Base-by-base conservation (phyloP, 2,329 filamentous ascomycete species). In the Conoideocrella luteorostrata region DNA sequence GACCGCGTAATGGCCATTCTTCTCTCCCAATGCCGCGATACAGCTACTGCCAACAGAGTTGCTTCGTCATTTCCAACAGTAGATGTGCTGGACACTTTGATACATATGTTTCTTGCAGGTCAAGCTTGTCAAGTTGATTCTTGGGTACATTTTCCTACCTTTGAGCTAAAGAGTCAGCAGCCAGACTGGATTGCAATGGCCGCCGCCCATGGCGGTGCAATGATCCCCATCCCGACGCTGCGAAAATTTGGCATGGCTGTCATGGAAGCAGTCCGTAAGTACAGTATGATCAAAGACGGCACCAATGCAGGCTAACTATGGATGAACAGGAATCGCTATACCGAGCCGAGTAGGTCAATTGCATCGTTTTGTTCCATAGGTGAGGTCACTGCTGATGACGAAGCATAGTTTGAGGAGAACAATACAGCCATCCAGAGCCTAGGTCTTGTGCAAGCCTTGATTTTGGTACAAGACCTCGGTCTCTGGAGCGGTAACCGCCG, bases 1-100 rank as follows among this genome's bases (percentile, higher is more conserved):
- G 84, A 88, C 57, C 73, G 72, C 37, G 72, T 86, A 2, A 65
- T 88, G 44, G 80, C 75, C 10, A 71, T 86, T 46, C 75, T 86
- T 2, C 63, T 87, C 28, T 70, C 72, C 39, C 78, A 74, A 4
- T 82, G 75, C 52, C 74, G 72, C 37, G 67, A 66, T 30, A 67
- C 67, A 49, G 63, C 64, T 53, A 74, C 60, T 63, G 72, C 61
- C 61, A 72, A 56, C 47, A 72, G 67, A 39, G 75, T 78, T 17
- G 77, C 73, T 15, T 74, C 70, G 1, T 80, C 80, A 0, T 85
- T 85, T 49, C 79, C 80, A 0, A 78, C 77, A 1, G 69, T 77
- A 15, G 74, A 78, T 18, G 59, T 79, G 3, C 65, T 84, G 47
- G 80, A 84, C 51, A 77, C 72, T 9, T 65, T 84, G 44, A 67